Base-by-base conservation (phyloP, 768 basidiomycete species). In the Pleurotus djamor region DNA sequence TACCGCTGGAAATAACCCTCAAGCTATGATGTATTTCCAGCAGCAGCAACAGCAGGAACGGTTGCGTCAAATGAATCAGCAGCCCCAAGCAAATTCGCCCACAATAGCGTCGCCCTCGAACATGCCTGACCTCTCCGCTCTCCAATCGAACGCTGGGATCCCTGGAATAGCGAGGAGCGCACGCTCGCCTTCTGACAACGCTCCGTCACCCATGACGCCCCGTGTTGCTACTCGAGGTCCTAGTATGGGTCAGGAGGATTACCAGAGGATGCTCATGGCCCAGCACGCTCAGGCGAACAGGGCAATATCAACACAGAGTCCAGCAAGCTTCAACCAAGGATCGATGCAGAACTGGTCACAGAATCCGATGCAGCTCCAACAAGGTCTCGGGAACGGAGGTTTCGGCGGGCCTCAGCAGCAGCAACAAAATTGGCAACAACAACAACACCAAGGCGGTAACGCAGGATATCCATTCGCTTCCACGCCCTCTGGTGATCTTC, bases 141-240 rank as follows among this genome's bases (percentile, higher is more conserved):
- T 87, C 34, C 78, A 85, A 16, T 86, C 86, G 44, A 87, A 84
- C 66, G 72, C 78, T 44, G 70, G 82, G 17, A 86, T 91, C 56
- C 88, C 88, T 0, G 89, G 89, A 10, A 92, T 92, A 55, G 87
- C 89, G 17, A 78, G 90, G 65, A 90, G 85, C 64, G 82, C 84
- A 52, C 79, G 89, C 58, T 91, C 90, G 44, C 90, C 90, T n/a
- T 85, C 88, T 14, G 89, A 91, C 60, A 75, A 79, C 37, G 74
- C 76, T 28, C 74, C 78, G 34, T 76, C 83, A 54, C 81, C 83
- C 36, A 72, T 86, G 76, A 78, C 77, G 60, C 75, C 83, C 14
- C 76, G 83, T 54, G 71, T 73, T 57, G 77, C 78, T 41, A 55
- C 70, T 32, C 68, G 77, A 63, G 71, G 70, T 9, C 67, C 72